Evolutionary conservation across 805 yeast genomes (phyloP), one percentile per base, ranked within the genome.

Genomic region (Cyberlindnera americana): DNA sequence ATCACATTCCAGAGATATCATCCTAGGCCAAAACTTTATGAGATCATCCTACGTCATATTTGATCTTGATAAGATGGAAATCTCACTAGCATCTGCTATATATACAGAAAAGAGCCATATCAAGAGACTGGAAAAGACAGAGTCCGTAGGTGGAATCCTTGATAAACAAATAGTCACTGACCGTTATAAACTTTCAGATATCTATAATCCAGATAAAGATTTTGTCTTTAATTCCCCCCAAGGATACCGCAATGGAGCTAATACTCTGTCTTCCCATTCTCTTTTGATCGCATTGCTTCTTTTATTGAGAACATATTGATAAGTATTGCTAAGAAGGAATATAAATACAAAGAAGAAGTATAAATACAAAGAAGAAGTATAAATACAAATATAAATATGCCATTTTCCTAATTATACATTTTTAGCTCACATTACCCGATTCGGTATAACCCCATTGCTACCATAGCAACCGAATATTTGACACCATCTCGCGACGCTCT

Each of bases 51-150:
- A 55, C 21, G 43, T 50, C 8, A 56, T 54, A 10, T 56, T 49
- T 33, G 60, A 56, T 36, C 30, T 53, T 8, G 59, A 53, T 34
- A 29, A 31, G 13, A 44, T 49, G 50, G 51, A 51, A 19, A 31
- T 55, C 5, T 46, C 52, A 3, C 23, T 55, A 18, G 60, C 60
- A 7, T 54, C 56, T 4, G 46, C 53, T 4, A 29, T 42, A 3
- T 44, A 42, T 27, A 46, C 50, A 4, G 15, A 15, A 3, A 35
- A 34, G 35, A 33, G 37, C 8, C 34, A 33, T 13, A 14, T 41
- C 14, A 26, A 23, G 27, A 34, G 18, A 27, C 24, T 52, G 4
- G 19, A 15, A 15, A 16, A 12, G 6, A 18, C 40, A 8, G 11
- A 40, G 37, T 26, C 33, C 35, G 23, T 37, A 40, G 21, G 25